phyloP scores from a whole-genome alignment of 208 protist species.

The Crithidia sp. region DNA sequence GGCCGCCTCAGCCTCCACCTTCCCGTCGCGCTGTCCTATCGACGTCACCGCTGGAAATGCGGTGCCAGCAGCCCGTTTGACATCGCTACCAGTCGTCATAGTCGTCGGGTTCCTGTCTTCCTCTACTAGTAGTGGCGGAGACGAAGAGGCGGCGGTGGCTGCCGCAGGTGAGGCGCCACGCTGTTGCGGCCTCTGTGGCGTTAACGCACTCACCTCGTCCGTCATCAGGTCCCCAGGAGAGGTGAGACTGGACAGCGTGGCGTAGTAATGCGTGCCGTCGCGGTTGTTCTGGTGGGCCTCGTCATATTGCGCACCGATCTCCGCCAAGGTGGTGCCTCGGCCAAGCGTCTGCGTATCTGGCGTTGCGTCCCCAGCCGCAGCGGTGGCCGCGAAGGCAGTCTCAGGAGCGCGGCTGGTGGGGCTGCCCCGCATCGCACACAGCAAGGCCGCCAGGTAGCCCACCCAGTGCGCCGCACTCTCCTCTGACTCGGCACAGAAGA shows the following conservation, averaged over 20 bases:
- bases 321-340: slow-evolving; percentile 13
- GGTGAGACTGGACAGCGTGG: slow-evolving; percentile 11
- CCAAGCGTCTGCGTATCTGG: slow-evolving; percentile 3
- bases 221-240: slow-evolving; percentile 12
- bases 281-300: slow-evolving; percentile 8
- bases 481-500: slow-evolving; percentile 60
- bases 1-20: background rate
- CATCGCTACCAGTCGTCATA: too few relatives aligned
- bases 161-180: background rate
- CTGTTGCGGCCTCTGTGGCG: background rate
- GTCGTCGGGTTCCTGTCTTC: too few relatives aligned
- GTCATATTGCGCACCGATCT: slow-evolving; percentile 18
- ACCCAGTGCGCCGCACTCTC: slow-evolving; percentile 48
- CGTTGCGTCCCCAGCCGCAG: background rate
- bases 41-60: background rate
- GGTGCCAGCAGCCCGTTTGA: too few relatives aligned
- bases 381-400: background rate
- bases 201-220: background rate
- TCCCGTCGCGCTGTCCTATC: background rate
- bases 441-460: slow-evolving; percentile 38
- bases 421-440: slow-evolving; percentile 33
- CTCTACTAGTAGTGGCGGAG: too few relatives aligned
- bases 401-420: slow-evolving; percentile 3
- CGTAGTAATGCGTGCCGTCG: slow-evolving; percentile 11
- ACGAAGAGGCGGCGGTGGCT: background rate